Evolutionary conservation across 1,139 yeast genomes (phyloP), one percentile per base, ranked within the genome.

Genomic region (Yamadazyma songkhlaensis): DNA sequence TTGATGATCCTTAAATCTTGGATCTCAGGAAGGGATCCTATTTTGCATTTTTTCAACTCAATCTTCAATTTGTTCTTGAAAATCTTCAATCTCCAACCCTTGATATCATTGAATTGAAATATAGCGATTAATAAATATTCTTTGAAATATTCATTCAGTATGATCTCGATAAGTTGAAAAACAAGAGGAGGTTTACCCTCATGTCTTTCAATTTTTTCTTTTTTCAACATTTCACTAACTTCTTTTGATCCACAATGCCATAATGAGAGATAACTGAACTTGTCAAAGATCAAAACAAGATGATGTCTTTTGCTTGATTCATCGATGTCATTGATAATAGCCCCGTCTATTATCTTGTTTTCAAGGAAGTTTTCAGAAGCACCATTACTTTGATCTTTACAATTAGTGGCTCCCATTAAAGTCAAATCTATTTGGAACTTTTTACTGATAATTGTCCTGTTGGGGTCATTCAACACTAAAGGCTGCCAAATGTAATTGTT

Each of bases 401-500:
- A n/a, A n/a, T n/a, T n/a, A n/a, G n/a, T 36, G 3, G 12, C 9
- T 29, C 41, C 39, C 4, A 41, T 27, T 6, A 35, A 10, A 4
- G 42, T 40, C 30, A 48, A 39, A 38, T 64, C 60, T n/a, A 69
- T 49, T 29, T 57, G 54, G 38, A 63, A 67, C 31, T 66, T 50
- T 40, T 67, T 68, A 13, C 72, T 60, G 17, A 69, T 51, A 4
- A 70, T 53, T 50, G 65, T 54, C 14, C 44, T 42, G 15, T 45
- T 38, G 9, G 29, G 53, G 11, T 37, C 36, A 46, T 25, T 55
- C 49, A 72, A 54, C 1, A 55, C 49, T 22, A 73, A 57, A 1
- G 80, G 75, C 36, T 64, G 68, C 95, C 95, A 85, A 5, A 85
- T 60, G 47, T 79, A 79, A 52, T 81, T 82, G 45, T 82, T 82